Evolutionary conservation across 257 asterid species (phyloP).

Genomic region (Verbena officinalis): DNA sequence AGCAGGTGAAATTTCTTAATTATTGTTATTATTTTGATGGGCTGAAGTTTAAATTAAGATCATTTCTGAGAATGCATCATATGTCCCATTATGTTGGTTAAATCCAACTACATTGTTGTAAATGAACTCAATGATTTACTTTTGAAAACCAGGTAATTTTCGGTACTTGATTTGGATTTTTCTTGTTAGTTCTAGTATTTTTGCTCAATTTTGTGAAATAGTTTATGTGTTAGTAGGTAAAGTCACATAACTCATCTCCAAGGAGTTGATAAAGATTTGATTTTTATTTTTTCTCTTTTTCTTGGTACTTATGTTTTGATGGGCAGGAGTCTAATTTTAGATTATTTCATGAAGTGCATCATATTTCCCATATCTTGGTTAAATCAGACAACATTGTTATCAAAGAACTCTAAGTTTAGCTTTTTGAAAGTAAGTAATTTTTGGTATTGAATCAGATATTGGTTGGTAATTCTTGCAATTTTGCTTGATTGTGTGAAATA

Average conservation of each 20-base stretch:
- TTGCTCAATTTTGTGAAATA: too few species aligned
- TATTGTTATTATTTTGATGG: too few species aligned
- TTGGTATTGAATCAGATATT: conserved; percentile 16
- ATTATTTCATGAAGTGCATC: not conserved
- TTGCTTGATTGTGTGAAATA: conserved; percentile 8
- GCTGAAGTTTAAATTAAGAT: too few species aligned
- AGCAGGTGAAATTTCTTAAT: conserved; percentile 50
- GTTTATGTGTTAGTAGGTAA: too few species aligned
- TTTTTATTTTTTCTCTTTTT: not conserved
- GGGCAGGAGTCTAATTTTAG: not conserved
- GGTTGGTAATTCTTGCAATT: not conserved
- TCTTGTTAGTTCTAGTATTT: too few species aligned
- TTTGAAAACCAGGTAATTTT: too few species aligned
- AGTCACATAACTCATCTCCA: too few species aligned
- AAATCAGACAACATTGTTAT: conserved; percentile 6
- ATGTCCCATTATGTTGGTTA: too few species aligned
- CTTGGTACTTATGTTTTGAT: not conserved
- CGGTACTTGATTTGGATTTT: too few species aligned
- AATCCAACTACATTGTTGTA: too few species aligned
- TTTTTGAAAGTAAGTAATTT: not conserved
- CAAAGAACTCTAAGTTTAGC: not conserved
- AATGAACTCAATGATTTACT: too few species aligned
- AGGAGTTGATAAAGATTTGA: not conserved
- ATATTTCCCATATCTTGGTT: not conserved
- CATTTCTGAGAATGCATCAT: too few species aligned